Evolutionary conservation across 495 filamentous ascomycete species (phyloP).

Genomic region (Podospora didyma): DNA sequence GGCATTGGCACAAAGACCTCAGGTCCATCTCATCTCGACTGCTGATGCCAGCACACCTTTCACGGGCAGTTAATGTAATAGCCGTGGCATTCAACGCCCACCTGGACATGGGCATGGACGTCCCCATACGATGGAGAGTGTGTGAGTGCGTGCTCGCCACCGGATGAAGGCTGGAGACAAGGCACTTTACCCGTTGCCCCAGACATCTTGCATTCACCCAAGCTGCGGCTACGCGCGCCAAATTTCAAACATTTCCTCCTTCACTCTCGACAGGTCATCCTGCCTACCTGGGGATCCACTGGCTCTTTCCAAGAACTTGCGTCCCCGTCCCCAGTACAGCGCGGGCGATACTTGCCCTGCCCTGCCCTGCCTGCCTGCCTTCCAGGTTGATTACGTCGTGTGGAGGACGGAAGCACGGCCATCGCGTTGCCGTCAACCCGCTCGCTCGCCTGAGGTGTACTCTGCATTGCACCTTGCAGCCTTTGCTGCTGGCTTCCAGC

Average conservation of each 20-base stretch:
- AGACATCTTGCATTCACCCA: constrained; percentile 34
- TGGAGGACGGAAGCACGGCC: constrained; percentile 15
- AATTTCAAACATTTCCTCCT: constrained; percentile 20
- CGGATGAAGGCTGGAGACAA: constrained; percentile 24
- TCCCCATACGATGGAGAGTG: background rate
- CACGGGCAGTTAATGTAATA: constrained; percentile 7
- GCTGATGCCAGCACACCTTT: background rate
- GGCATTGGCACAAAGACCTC: background rate
- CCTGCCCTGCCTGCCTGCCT: background rate
- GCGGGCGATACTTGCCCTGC: background rate
- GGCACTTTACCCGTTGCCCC: constrained; percentile 32
- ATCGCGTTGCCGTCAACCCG: constrained; percentile 11
- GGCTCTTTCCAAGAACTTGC: no score
- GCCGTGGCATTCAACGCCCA: constrained; percentile 4
- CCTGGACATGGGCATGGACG: background rate
- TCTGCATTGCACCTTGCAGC: constrained; percentile 3
- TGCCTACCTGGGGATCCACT: background rate
- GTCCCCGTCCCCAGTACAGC: no score
- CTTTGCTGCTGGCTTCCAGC: background rate
- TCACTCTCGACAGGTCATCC: constrained; percentile 14
- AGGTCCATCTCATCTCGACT: background rate
- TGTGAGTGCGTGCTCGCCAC: constrained; percentile 20
- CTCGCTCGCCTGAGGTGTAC: background rate
- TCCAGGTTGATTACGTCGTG: constrained; percentile 14
- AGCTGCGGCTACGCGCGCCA: constrained; percentile 32